Evolutionary conservation across 2,329 filamentous ascomycete genomes (phyloP).

Genomic region (Didymella lethalis): DNA sequence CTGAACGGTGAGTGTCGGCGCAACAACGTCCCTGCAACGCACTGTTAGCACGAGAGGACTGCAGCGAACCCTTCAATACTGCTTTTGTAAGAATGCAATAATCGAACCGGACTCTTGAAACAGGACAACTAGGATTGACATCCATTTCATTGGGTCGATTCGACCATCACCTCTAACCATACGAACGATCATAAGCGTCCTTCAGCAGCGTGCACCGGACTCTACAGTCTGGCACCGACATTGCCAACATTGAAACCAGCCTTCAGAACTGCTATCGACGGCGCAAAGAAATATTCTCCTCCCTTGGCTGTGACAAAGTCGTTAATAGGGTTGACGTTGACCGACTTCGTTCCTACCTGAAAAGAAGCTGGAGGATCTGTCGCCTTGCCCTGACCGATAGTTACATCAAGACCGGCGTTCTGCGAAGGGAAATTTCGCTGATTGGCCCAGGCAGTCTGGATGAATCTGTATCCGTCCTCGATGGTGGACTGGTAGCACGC

Average conservation of each 20-base stretch:
- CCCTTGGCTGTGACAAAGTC: slow-evolving; percentile 18
- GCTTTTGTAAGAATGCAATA: no score
- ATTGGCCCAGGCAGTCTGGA: slow-evolving; percentile 17
- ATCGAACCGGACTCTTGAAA: no score
- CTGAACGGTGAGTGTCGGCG: no score
- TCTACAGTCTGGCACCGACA: slow-evolving; percentile 4
- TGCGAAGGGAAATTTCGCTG: slow-evolving; percentile 1
- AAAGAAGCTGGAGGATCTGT: slow-evolving; percentile 10
- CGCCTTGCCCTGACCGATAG: slow-evolving; percentile 15
- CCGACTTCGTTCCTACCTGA: slow-evolving; percentile 13
- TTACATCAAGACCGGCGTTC: slow-evolving; percentile 15
- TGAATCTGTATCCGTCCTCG: slow-evolving; percentile 19
- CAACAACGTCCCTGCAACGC: no score
- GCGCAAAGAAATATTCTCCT: slow-evolving; percentile 21
- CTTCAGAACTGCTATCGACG: slow-evolving; percentile 14
- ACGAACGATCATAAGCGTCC: no score
- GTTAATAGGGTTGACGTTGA: slow-evolving; percentile 17
- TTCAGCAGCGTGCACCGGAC: background rate
- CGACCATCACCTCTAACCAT: no score
- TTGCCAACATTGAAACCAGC: slow-evolving; percentile 16
- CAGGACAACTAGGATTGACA: no score
- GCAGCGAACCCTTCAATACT: no score
- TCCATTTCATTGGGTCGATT: background rate
- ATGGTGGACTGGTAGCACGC: slow-evolving; percentile 20
- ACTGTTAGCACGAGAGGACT: no score